Evolutionary conservation across 208 protist species (phyloP), one percentile per base, ranked within the genome.

Genomic region (Acanthamoeba castellanii): DNA sequence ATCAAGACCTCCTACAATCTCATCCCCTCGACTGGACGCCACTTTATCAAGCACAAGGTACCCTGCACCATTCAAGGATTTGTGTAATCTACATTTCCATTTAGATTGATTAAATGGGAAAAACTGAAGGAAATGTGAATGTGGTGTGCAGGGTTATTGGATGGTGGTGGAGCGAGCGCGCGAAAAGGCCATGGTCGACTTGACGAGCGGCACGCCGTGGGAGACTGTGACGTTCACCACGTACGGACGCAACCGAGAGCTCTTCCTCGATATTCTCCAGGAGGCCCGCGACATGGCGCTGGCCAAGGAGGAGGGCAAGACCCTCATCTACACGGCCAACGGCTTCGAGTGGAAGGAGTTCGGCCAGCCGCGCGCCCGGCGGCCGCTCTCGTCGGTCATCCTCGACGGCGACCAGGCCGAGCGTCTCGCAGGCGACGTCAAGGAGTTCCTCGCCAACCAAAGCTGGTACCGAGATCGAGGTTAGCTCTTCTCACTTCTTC

Each of bases 371-470:
- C 85, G 85, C 52, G 37, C 37, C 32, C 30, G 85, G 42, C 97
- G 98, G 55, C 97, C 98, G 14, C 70, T 99, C 4, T 92, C 97
- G 42, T 99, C 98, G 14, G 98, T 99, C 50, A 97, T 99, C 20
- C 97, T 99, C 25, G 96, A 97, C 16, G 95, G 95, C 4, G 95
- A 97, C 82, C 95, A 97, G 55, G 95, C 96, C 0, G 95, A 98
- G 42, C 61, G 37, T 4, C n/a, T 96, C 5, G 18, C 96, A 0
- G 74, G 89, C 8, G 98, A 99, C 95, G 97, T 99, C 22, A 81
- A 96, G 4, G 95, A 97, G 25, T 99, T 99, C 94, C 94, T 99
- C 20, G 94, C 84, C 42, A 98, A 97, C 32, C 96, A 96, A n/a
- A 91, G 97, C 20, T 99, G 98, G 96, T 99, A 99, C 97, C 95